Conservation (phyloP, 2,329 filamentous ascomycete species). For the Ophiocordyceps polyrhachis-furcata region DNA sequence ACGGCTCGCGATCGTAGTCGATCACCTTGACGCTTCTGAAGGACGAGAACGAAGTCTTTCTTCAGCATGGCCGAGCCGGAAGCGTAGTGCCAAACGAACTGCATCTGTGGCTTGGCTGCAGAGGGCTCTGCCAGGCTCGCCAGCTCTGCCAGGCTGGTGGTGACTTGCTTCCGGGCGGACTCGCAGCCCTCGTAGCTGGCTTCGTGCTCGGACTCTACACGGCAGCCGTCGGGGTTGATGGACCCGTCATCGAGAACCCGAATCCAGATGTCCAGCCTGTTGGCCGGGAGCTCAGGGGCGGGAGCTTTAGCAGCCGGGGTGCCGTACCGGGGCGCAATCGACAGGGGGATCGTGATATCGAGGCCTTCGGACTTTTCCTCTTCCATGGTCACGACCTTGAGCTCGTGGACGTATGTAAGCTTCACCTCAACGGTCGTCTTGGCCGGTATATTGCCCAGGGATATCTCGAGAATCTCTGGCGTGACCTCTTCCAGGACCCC, state of each 20-base stretch:
- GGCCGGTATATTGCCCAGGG: neutral
- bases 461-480: neutral
- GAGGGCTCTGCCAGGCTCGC: neutral
- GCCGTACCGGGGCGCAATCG: neutral
- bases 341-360: neutral
- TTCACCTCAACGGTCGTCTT: neutral
- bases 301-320: neutral
- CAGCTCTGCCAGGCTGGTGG: neutral
- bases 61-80: neutral
- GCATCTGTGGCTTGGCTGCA: neutral
- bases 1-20: neutral
- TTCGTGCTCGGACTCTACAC: neutral
- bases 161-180: neutral
- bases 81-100: neutral
- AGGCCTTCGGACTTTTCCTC: neutral
- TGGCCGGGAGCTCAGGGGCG: neutral
- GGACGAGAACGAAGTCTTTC: neutral
- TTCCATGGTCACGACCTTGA: neutral
- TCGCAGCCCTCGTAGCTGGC: neutral
- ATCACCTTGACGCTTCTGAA: neutral
- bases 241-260: neutral
- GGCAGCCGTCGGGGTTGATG: neutral
- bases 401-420: neutral
- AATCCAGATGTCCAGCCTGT: neutral
- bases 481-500: neutral